A percentile compares a stretch with the other conserved stretches of the same genome.
phyloP scores from a whole-genome alignment of 2,329 filamentous ascomycete species.

The Aspergillus viridinutans region DNA sequence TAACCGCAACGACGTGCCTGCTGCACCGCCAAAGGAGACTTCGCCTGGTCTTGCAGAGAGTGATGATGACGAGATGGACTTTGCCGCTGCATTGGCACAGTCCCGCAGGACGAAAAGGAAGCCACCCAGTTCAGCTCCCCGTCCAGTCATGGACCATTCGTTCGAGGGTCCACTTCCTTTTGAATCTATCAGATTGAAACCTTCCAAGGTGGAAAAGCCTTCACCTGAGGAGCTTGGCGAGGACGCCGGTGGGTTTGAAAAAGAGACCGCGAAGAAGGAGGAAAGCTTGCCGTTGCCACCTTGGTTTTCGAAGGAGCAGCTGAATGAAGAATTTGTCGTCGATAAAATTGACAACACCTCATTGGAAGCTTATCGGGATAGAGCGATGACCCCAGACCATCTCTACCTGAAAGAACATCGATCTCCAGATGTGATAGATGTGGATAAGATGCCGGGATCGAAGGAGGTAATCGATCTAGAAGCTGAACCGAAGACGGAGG shows the following conservation, averaged over 20 bases:
- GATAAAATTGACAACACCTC: constrained; percentile 22
- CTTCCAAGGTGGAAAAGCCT: constrained; percentile 39
- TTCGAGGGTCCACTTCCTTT: constrained; percentile 86
- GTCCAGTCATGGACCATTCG: constrained; percentile 47
- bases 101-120: constrained; percentile 59
- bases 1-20: constrained; percentile 47
- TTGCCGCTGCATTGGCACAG: constrained; percentile 70
- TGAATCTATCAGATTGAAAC: constrained; percentile 69
- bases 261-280: constrained; percentile 34
- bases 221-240: constrained; percentile 51
- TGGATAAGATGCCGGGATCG: constrained; percentile 30
- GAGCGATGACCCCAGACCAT: constrained; percentile 18
- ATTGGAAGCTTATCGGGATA: constrained; percentile 21
- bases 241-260: constrained; percentile 63
- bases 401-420: constrained; percentile 27
- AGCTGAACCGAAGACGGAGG: constrained; percentile 9
- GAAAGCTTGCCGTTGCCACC: constrained; percentile 36
- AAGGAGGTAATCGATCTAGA: constrained; percentile 32
- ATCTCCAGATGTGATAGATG: constrained; percentile 37
- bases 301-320: constrained; percentile 42
- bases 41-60: constrained; percentile 45
- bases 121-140: constrained; percentile 39
- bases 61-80: constrained; percentile 71
- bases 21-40: constrained; percentile 20
- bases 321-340: constrained; percentile 29